A percentile compares a stretch with the other conserved stretches of the same genome.
These are phyloP conservation scores for Tuber aestivum DNA, from an alignment of 495 filamentous ascomycete species.

Conservation along the genomic window DNA sequence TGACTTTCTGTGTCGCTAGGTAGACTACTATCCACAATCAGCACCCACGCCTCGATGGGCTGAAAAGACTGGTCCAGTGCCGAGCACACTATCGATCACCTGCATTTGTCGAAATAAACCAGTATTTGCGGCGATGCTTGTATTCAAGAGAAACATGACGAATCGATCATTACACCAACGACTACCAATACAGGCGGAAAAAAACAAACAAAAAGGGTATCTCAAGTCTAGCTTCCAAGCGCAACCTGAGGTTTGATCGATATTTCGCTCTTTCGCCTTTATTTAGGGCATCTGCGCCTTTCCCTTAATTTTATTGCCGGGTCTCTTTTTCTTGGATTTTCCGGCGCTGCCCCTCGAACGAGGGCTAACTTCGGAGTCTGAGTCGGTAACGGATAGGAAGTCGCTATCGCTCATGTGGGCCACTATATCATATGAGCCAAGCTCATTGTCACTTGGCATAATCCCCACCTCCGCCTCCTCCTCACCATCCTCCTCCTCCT, in stretches of 20 bases:
- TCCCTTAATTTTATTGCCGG: neutral
- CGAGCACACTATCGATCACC: neutral
- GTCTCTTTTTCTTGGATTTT: neutral
- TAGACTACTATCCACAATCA: neutral
- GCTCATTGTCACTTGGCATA: neutral
- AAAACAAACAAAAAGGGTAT: neutral
- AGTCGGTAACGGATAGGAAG: neutral
- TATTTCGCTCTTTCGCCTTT: neutral
- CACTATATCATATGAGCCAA: neutral
- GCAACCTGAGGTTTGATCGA: neutral
- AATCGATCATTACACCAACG: neutral
- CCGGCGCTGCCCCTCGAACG: neutral
- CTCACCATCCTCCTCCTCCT: slow-evolving; percentile 18
- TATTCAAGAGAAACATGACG: neutral
- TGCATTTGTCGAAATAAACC: neutral
- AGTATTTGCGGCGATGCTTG: neutral
- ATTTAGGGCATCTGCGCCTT: neutral
- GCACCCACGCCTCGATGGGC: neutral
- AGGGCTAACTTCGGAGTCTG: neutral
- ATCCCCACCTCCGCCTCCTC: slow-evolving; percentile 25
- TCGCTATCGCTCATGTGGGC: neutral
- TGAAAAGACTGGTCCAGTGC: neutral
- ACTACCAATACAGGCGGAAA: neutral
- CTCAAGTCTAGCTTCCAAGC: neutral
- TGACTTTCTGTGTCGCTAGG: neutral